phyloP scores from a whole-genome alignment of 1,284 basidiomycete species.

The Pseudozyma tsukubaensis region DNA sequence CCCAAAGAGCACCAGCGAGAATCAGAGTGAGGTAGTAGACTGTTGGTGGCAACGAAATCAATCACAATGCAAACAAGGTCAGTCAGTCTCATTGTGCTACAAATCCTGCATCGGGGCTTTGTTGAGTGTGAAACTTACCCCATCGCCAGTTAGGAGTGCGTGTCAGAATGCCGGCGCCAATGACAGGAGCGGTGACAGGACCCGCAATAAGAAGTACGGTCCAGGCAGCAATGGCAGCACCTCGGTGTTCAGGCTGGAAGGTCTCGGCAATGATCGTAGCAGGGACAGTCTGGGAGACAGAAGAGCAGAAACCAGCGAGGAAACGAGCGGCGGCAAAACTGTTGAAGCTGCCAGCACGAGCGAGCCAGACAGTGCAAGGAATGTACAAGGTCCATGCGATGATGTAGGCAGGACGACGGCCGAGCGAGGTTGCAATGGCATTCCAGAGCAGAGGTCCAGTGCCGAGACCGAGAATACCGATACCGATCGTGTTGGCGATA shows the following conservation, averaged over 20 bases:
- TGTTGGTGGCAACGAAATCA: constrained; percentile 1
- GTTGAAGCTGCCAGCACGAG: constrained; percentile 49
- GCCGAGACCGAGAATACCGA: constrained; percentile 69
- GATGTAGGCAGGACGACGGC: constrained; percentile 67
- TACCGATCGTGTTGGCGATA: constrained; percentile 68
- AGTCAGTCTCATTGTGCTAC: not conserved
- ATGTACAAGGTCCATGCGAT: constrained; percentile 68
- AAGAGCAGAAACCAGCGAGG: constrained; percentile 46
- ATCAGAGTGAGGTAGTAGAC: constrained; percentile 68
- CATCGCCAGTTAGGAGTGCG: constrained; percentile 52
- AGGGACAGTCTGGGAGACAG: constrained; percentile 46
- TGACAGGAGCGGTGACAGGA: constrained; percentile 67
- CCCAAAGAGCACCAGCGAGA: constrained; percentile 59
- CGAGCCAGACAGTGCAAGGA: constrained; percentile 67
- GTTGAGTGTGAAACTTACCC: constrained; percentile 10
- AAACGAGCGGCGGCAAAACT: constrained; percentile 52
- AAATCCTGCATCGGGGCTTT: not conserved
- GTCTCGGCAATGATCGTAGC: constrained; percentile 50
- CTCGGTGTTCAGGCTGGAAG: constrained; percentile 62
- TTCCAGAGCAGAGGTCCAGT: constrained; percentile 67
- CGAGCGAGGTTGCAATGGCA: constrained; percentile 56
- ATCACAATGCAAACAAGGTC: not conserved
- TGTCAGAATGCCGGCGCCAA: constrained; percentile 63
- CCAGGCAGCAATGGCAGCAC: constrained; percentile 67
- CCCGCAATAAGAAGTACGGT: constrained; percentile 56